phyloP scores from a whole-genome alignment of 2,329 filamentous ascomycete genomes.

The Aspergillus ustus region DNA sequence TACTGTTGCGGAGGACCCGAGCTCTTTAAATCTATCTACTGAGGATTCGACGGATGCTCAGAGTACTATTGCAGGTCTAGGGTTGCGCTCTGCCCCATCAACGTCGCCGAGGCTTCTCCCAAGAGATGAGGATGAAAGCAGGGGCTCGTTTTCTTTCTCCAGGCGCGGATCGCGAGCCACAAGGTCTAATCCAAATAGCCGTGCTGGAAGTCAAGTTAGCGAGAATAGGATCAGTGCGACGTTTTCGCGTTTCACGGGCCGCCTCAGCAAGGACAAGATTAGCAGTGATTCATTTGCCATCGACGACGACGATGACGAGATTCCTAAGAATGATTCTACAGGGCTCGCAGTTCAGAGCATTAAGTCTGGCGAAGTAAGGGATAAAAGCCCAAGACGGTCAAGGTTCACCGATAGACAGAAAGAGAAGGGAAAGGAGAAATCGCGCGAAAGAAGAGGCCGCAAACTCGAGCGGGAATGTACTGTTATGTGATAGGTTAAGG shows the following conservation, averaged over 20 bases:
- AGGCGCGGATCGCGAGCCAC: constrained; percentile 35
- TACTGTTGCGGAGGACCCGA: constrained; percentile 32
- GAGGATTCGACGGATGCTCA: constrained; percentile 3
- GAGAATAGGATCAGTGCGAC: constrained; percentile 43
- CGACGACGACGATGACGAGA: constrained; percentile 36
- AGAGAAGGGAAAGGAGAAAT: constrained; percentile 39
- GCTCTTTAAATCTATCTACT: constrained; percentile 13
- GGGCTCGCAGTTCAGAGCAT: constrained; percentile 22
- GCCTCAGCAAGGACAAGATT: constrained; percentile 38
- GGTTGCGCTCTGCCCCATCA: constrained; percentile 30
- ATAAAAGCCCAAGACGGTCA: constrained; percentile 28
- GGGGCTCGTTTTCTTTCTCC: constrained; percentile 32
- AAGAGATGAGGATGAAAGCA: constrained; percentile 31
- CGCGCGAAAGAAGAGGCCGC: constrained; percentile 40
- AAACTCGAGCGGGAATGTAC: constrained; percentile 50
- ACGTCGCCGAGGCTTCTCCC: constrained; percentile 31
- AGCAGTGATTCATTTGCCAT: constrained; percentile 30
- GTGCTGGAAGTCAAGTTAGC: constrained; percentile 40
- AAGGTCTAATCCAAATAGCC: constrained; percentile 40
- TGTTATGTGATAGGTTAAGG: constrained; percentile 41
- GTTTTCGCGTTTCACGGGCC: constrained; percentile 40
- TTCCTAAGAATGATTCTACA: constrained; percentile 26
- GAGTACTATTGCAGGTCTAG: constrained; percentile 14
- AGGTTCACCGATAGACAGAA: constrained; percentile 29
- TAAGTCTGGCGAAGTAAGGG: constrained; percentile 27